Evolutionary conservation across 1,284 basidiomycete genomes (phyloP).

Genomic region (Retiboletus flavoniger): DNA sequence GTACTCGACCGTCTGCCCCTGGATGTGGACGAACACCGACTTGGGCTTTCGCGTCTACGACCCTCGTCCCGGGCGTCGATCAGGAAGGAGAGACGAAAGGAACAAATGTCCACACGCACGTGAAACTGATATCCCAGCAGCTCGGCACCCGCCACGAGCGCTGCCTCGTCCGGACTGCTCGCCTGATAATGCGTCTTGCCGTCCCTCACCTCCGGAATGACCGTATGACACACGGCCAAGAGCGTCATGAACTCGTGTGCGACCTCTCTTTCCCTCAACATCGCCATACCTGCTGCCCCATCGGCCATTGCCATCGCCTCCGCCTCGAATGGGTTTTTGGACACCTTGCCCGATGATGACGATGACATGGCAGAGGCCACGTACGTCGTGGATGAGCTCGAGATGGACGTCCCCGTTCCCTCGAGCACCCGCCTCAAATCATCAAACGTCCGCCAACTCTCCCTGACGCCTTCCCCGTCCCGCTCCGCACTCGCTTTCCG

Average conservation of each 20-base stretch:
- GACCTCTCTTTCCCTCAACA: constrained; percentile 50
- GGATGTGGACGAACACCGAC: constrained; percentile 86
- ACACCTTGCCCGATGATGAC: constrained; percentile 8
- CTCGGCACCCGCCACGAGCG: constrained; percentile 93
- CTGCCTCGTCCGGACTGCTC: constrained; percentile 97
- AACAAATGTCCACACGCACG: constrained; percentile 41
- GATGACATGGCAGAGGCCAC: neutral
- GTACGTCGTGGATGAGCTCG: neutral
- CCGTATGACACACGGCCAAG: constrained; percentile 96
- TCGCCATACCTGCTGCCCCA: neutral
- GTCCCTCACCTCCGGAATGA: constrained; percentile 91
- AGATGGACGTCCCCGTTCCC: constrained; percentile 11
- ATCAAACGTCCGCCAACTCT: constrained; percentile 75
- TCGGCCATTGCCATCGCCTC: neutral
- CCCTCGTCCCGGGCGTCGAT: neutral
- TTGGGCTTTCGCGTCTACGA: constrained; percentile 89
- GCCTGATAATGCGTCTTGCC: constrained; percentile 91
- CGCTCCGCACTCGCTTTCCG: constrained; percentile 65
- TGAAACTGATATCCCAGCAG: constrained; percentile 91
- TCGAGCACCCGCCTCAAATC: constrained; percentile 63
- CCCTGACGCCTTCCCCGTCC: constrained; percentile 45
- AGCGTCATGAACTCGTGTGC: constrained; percentile 87
- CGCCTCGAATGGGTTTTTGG: constrained; percentile 25
- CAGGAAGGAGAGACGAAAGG: constrained; percentile 28
- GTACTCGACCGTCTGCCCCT: constrained; percentile 76